These are phyloP conservation scores for Aspergillus haitiensis DNA, from an alignment of 495 filamentous ascomycete species.

Conservation along the genomic window DNA sequence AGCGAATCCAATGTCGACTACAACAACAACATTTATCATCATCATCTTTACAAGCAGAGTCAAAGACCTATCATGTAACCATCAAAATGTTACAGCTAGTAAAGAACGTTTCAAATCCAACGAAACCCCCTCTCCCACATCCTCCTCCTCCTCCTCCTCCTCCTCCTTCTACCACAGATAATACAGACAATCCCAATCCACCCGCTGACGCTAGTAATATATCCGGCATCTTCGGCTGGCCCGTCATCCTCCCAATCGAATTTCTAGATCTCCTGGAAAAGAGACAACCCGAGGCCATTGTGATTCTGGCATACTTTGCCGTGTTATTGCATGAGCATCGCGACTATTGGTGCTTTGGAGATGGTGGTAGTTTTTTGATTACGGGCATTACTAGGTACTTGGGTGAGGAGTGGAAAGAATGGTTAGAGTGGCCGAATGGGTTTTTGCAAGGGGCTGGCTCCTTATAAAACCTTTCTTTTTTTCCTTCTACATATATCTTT, in stretches of 20 bases:
- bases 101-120: background rate
- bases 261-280: constrained; percentile 34
- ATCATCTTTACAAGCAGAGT: too few species aligned
- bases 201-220: background rate
- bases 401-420: constrained; percentile 14
- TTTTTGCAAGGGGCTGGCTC: background rate
- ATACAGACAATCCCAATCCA: background rate
- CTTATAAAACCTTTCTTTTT: too few species aligned
- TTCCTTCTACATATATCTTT: too few species aligned
- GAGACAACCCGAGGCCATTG: constrained; percentile 41
- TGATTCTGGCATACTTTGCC: constrained; percentile 44
- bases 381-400: constrained; percentile 11
- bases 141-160: background rate
- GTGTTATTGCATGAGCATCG: constrained; percentile 35
- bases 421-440: constrained; percentile 20
- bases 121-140: background rate
- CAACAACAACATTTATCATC: too few species aligned
- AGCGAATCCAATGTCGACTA: constrained; percentile 8
- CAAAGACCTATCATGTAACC: background rate
- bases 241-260: constrained; percentile 28
- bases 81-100: background rate
- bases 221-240: constrained; percentile 34
- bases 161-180: background rate
- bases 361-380: constrained; percentile 20
- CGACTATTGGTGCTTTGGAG: constrained; percentile 39